Percentiles rank a stretch among this genome's conserved stretches.
These are phyloP conservation scores for Hemisphaericaspora subhashii DNA, from an alignment of 1,139 yeast genomes.

Conservation along the genomic window DNA sequence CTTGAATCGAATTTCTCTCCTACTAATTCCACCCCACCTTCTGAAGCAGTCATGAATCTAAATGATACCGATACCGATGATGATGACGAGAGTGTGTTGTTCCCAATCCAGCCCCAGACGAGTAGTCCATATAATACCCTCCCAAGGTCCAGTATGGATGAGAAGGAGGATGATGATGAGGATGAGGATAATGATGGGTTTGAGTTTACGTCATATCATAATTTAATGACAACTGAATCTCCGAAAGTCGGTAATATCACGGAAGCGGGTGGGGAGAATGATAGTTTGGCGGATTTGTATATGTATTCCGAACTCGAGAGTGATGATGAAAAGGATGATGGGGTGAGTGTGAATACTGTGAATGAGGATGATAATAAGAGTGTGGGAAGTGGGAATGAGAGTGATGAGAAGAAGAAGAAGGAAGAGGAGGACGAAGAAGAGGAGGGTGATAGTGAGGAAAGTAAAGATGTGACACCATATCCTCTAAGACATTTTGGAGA, in stretches of 20 bases:
- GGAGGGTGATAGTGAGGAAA: not conserved
- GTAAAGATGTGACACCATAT: constrained; percentile 4
- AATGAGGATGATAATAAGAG: not conserved
- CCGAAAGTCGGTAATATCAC: too few relatives aligned
- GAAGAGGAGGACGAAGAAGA: not conserved
- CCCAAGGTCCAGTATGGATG: not conserved
- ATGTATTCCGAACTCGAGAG: not conserved
- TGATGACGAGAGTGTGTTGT: not conserved
- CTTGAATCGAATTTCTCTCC: too few relatives aligned
- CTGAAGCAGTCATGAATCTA: not conserved
- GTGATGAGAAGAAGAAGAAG: not conserved
- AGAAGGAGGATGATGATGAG: constrained; percentile 5
- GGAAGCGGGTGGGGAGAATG: not conserved
- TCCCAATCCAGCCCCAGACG: not conserved
- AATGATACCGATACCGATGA: not conserved
- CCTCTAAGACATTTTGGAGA: not conserved
- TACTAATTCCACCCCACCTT: not conserved
- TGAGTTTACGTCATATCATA: too few relatives aligned
- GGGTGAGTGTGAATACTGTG: not conserved
- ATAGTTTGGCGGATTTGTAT: constrained; percentile 3
- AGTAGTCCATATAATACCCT: constrained; percentile 1
- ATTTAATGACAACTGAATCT: too few relatives aligned
- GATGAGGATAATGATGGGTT: not conserved
- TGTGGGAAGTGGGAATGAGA: not conserved
- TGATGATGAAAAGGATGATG: not conserved